Evolutionary conservation across 257 asterid species (phyloP).

Genomic region (Nicotiana tabacum): DNA sequence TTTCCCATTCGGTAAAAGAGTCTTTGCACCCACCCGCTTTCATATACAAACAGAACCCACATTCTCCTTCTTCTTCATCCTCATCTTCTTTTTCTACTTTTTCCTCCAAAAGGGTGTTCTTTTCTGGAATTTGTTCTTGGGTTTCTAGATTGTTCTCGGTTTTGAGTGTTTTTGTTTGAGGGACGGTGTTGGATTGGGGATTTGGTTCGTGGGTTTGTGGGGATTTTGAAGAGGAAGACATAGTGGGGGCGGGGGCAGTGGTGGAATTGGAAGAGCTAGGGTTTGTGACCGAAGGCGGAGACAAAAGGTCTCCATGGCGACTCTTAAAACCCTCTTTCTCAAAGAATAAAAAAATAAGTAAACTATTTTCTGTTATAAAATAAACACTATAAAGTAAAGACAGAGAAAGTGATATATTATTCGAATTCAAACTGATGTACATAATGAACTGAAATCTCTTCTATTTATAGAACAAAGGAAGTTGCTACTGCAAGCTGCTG

Average conservation of each 20-base stretch:
- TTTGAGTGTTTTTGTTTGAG: too few relatives aligned
- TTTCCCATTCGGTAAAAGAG: slow-evolving; percentile 57
- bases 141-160: slow-evolving; percentile 8
- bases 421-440: too few relatives aligned
- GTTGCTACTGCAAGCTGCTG: too few relatives aligned
- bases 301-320: neutral
- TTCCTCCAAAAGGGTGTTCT: neutral
- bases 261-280: neutral
- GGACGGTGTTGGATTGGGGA: neutral
- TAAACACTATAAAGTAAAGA: too few relatives aligned
- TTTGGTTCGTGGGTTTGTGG: neutral
- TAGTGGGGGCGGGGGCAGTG: neutral
- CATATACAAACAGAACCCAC: slow-evolving; percentile 80
- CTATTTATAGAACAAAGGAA: too few relatives aligned
- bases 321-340: neutral
- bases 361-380: too few relatives aligned
- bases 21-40: slow-evolving; percentile 81
- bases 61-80: slow-evolving; percentile 60
- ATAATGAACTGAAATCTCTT: too few relatives aligned
- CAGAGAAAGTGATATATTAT: too few relatives aligned
- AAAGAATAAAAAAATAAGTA: too few relatives aligned
- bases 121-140: neutral
- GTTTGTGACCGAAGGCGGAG: neutral
- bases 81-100: slow-evolving; percentile 21
- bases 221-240: neutral